Evolutionary conservation across 257 asterid species (phyloP), one percentile per base, ranked within the genome.

Genomic region (Cordia subcordata): DNA sequence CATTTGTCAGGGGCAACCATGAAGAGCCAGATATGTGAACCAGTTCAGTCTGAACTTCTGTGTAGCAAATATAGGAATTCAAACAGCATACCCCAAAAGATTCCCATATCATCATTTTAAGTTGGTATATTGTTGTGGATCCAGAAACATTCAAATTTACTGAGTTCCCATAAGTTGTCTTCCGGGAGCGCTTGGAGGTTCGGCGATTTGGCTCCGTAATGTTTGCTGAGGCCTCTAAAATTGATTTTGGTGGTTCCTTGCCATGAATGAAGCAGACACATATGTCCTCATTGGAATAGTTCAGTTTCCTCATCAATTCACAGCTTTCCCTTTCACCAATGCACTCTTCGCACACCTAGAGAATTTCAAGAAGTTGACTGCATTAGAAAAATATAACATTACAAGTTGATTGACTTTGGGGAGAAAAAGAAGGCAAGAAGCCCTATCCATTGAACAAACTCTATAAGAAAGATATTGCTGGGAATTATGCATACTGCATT

Each of bases 51-150:
- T n/a, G 39, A 39, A 35, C 53, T 17, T n/a, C 33, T 10, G 21
- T 12, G 21, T 10, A 44, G 13, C 13, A 39, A 9, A 37, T 55
- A 32, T 18, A 49, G 60, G 42, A 19, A 16, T 17, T 32, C 51
- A 42, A 58, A 56, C 23, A 63, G 10, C 83, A 64, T 86, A 93
- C 99, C 88, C 96, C 99, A 72, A 93, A 93, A 38, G 97, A 78
- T 81, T 93, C 96, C 99, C 99, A 93, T 71, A 93, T 88, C 99
- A 93, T 88, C 97, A 93, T 82, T 81, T 86, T 93, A 75, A 93
- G 85, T 75, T 93, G 96, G 83, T 83, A 86, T 70, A 93, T 46
- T 49, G 99, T 82, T 63, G 99, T 93, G 55, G 85, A 74, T 49
- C 88, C 90, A 56, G 99, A 93, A 51, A 89, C 99, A 62, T 79